Percentiles rank a stretch among this genome's conserved stretches.
Conservation (phyloP, 768 basidiomycete genomes). For the Collybia nuda region DNA sequence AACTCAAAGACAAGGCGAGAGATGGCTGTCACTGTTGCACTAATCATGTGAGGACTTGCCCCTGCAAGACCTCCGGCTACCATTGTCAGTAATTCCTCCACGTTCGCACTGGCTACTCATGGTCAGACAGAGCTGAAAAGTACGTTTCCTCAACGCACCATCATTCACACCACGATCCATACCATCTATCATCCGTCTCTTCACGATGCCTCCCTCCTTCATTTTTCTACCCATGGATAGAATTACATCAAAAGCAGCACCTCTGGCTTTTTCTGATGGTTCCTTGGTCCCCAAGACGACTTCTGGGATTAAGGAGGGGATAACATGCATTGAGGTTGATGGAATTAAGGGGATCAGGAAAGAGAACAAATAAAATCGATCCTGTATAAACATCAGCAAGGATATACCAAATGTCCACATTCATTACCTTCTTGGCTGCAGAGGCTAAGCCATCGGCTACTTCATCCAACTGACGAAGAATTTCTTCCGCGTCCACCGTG, state of each 20-base stretch:
- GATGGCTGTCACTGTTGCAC: constrained; percentile 92
- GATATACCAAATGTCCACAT: neutral
- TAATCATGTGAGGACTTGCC: constrained; percentile 96
- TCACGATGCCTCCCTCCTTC: constrained; percentile 81
- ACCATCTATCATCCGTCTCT: constrained; percentile 71
- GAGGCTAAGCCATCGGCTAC: constrained; percentile 64
- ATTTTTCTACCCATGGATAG: constrained; percentile 93
- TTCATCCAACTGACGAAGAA: constrained; percentile 66
- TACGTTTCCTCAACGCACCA: constrained; percentile 38
- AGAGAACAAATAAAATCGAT: constrained; percentile 78
- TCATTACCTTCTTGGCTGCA: constrained; percentile 79
- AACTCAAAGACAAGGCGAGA: constrained; percentile 96
- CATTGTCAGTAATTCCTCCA: constrained; percentile 97
- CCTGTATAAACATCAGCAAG: constrained; percentile 41
- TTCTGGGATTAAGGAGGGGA: constrained; percentile 90
- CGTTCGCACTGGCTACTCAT: constrained; percentile 57
- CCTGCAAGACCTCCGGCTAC: constrained; percentile 92
- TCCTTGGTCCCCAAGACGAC: constrained; percentile 96
- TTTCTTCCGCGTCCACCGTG: constrained; percentile 49
- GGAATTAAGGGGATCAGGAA: constrained; percentile 70
- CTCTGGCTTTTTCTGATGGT: constrained; percentile 88
- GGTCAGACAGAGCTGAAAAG: constrained; percentile 4
- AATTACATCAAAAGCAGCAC: constrained; percentile 87
- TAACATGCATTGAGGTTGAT: constrained; percentile 71
- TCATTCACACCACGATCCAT: constrained; percentile 68